Percentiles rank a stretch among this genome's conserved stretches.
Conservation (phyloP, 139 green algal species). For the Coelastrella sp. region DNA sequence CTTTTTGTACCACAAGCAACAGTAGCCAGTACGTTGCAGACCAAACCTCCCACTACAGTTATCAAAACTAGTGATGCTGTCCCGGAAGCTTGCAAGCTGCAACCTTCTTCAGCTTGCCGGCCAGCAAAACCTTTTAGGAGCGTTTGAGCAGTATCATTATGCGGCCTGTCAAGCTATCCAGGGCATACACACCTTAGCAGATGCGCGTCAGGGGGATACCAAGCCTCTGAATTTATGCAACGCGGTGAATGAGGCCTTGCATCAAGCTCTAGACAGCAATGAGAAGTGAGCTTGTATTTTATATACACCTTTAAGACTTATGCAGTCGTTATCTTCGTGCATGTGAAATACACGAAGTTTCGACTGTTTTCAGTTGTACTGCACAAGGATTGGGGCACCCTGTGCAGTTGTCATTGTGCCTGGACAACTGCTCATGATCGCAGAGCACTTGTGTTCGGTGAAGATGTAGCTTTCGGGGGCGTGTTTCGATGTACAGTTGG, state of each 20-base stretch:
- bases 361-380: background rate
- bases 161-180: background rate
- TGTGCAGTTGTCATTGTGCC: no score
- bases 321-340: background rate
- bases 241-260: slow-evolving; percentile 89
- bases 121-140: background rate
- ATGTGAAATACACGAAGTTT: background rate
- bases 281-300: no score
- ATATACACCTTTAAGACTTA: no score
- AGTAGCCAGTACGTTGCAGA: no score
- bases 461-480: slow-evolving; percentile 94
- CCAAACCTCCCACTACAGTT: no score
- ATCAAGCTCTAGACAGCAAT: slow-evolving; percentile 78
- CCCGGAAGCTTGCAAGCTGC: background rate
- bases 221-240: slow-evolving; percentile 83
- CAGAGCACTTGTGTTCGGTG: slow-evolving; percentile 87
- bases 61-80: slow-evolving; percentile 6
- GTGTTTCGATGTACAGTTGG: slow-evolving; percentile 94
- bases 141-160: background rate
- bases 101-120: background rate
- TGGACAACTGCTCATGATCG: background rate
- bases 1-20: no score
- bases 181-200: background rate
- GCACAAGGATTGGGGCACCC: background rate
- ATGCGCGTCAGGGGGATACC: slow-evolving; percentile 24